phyloP scores from a whole-genome alignment of 371 early-diverging fungal species.

The Batrachochytrium dendrobatidis region DNA sequence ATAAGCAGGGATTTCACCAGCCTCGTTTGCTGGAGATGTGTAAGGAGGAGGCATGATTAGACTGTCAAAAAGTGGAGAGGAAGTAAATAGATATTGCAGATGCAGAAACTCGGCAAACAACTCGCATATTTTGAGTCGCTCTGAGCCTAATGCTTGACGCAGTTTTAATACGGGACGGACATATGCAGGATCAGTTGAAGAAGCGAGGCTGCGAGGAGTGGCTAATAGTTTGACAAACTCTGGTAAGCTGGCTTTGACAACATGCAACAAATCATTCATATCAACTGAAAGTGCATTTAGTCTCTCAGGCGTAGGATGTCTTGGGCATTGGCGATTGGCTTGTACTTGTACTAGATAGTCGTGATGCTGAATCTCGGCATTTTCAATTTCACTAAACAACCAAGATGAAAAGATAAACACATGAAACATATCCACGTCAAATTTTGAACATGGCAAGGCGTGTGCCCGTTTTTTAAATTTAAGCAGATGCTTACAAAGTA shows the following conservation, averaged over 20 bases:
- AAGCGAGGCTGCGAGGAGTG: slow-evolving; percentile 41
- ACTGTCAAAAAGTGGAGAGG: slow-evolving; percentile 41
- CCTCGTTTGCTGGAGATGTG: background rate
- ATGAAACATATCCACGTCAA: background rate
- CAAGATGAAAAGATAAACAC: background rate
- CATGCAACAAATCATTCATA: slow-evolving; percentile 71
- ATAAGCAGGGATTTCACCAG: background rate
- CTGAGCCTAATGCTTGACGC: slow-evolving; percentile 78
- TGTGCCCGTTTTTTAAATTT: no score
- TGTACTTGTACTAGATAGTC: slow-evolving; percentile 43
- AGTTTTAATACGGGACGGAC: no score
- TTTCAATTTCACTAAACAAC: slow-evolving; percentile 44
- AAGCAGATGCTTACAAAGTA: no score
- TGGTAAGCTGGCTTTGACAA: slow-evolving; percentile 59
- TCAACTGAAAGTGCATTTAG: slow-evolving; percentile 52
- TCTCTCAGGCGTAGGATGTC: slow-evolving; percentile 32
- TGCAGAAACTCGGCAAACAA: slow-evolving; percentile 87
- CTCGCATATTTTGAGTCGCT: slow-evolving; percentile 87
- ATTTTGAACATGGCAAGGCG: background rate
- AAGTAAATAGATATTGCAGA: slow-evolving; percentile 44
- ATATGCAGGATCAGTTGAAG: slow-evolving; percentile 52
- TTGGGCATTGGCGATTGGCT: slow-evolving; percentile 23
- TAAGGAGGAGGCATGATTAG: slow-evolving; percentile 12
- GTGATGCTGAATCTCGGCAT: slow-evolving; percentile 42
- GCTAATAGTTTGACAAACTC: slow-evolving; percentile 58